Base-by-base conservation (phyloP, 2,329 filamentous ascomycete species). In the Aspergillus awamori region DNA sequence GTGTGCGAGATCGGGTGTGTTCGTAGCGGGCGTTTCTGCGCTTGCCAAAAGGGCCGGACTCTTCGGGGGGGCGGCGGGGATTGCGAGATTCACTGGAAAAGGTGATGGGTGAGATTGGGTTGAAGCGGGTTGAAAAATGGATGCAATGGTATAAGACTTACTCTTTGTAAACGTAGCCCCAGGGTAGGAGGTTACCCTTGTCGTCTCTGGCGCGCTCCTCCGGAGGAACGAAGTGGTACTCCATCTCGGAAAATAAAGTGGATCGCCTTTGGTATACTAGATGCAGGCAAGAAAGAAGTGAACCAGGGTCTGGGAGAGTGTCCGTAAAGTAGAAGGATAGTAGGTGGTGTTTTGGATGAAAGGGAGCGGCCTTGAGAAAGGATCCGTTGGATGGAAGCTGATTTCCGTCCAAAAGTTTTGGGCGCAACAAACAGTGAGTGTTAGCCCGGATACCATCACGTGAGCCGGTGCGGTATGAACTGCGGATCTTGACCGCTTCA, bases 211-310 rank as follows among this genome's bases (percentile, higher is more conserved):
- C 85, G 69, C 86, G 83, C 74, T 89, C 87, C 67, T 85, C 81
- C 57, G 84, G 84, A 36, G 86, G 86, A 10, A 89, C 86, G 33
- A 84, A 85, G 74, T 89, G 86, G 55, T 89, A 86, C 74, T 89
- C 86, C 84, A 88, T 88, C 38, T 59, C 59, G 36, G 41, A 22
- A 20, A 11, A 39, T 26, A 4, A 26, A 15, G 33, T 13, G 26
- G 33, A 30, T 30, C 4, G 47, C 4, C 5, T 28, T 6, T 28
- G 22, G n/a, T 49, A 30, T 33, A 17, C 11, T 51, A 30, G 26
- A 20, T 52, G 39, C 8, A 43, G 4, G 41, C 41, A n/a, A 17
- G 11, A 13, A 28, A 17, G 10, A 8, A 10, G 24, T 8, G 15
- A 15, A 33, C 4, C 28, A 13, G n/a, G 26, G 43, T 45, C 39